Conservation (phyloP, 257 asterid genomes). For the Nicotiana tabacum region DNA sequence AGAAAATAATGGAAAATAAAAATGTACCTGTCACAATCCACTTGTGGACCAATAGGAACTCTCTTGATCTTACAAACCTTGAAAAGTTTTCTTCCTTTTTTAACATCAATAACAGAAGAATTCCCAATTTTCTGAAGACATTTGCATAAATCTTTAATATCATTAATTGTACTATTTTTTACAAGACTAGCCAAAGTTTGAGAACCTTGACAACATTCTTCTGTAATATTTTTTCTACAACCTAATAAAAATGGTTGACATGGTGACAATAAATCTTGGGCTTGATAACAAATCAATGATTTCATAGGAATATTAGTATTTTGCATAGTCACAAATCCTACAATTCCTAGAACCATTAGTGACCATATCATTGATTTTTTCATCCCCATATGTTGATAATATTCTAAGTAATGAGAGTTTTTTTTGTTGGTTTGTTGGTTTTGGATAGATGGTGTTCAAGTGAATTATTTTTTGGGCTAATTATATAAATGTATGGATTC, state of each 20-base stretch:
- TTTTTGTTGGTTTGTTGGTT: neutral
- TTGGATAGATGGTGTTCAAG: neutral
- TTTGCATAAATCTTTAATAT: slow-evolving; percentile 2
- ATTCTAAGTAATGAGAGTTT: too few species aligned
- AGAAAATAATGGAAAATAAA: neutral
- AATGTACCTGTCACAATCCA: slow-evolving; percentile 20
- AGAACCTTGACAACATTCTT: slow-evolving; percentile 25
- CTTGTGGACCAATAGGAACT: slow-evolving; percentile 21
- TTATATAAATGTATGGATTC: neutral
- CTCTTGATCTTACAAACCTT: slow-evolving; percentile 18
- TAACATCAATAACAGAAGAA: neutral
- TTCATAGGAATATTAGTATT: neutral
- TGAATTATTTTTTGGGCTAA: neutral
- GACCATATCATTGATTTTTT: neutral
- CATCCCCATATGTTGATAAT: neutral
- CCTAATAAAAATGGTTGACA: slow-evolving; percentile 22
- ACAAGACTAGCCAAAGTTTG: slow-evolving; percentile 3
- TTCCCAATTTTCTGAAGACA: slow-evolving; percentile 19
- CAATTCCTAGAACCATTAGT: neutral
- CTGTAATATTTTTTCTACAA: neutral
- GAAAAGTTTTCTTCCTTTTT: slow-evolving; percentile 15
- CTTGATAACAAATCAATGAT: slow-evolving; percentile 9
- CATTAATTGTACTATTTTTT: neutral
- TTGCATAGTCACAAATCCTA: neutral
- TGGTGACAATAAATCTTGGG: slow-evolving; percentile 4